Conservation (phyloP, 176 grass and related monocot genomes). For the Ananas comosus region DNA sequence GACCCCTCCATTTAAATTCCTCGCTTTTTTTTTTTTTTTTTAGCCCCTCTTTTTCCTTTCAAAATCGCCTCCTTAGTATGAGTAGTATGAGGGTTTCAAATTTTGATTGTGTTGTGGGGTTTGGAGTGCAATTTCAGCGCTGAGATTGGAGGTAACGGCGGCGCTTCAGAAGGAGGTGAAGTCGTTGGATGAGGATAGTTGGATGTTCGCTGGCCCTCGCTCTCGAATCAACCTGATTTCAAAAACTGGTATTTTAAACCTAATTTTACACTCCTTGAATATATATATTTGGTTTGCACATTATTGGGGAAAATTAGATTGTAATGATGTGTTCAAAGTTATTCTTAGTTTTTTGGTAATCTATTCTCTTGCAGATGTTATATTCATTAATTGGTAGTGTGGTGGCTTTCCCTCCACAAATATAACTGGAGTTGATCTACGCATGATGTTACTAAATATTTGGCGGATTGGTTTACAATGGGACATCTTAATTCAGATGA, state of each 20-base stretch:
- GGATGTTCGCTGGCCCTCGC: slow-evolving; percentile 76
- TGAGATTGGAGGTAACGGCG: slow-evolving; percentile 69
- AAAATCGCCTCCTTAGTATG: not conserved
- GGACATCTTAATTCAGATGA: too few species aligned
- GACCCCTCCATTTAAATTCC: not conserved
- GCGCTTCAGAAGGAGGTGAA: slow-evolving; percentile 72
- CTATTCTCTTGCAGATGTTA: too few species aligned
- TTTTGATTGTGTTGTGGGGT: too few species aligned
- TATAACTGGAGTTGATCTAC: too few species aligned
- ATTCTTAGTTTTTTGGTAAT: too few species aligned
- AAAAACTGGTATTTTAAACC: slow-evolving; percentile 42
- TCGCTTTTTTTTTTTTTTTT: too few species aligned
- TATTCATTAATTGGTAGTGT: too few species aligned
- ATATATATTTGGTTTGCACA: not conserved
- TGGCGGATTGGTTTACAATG: too few species aligned
- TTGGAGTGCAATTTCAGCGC: slow-evolving; percentile 28
- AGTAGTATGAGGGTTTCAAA: too few species aligned
- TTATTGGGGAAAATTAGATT: not conserved
- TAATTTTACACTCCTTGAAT: not conserved
- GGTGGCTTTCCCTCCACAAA: too few species aligned
- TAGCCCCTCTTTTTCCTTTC: not conserved
- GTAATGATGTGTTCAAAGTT: not conserved
- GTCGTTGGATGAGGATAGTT: slow-evolving; percentile 81
- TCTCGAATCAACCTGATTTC: slow-evolving; percentile 70
- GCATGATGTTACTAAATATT: too few species aligned